Conservation (phyloP, 163 green algal genomes). For the Chlorella variabilis region DNA sequence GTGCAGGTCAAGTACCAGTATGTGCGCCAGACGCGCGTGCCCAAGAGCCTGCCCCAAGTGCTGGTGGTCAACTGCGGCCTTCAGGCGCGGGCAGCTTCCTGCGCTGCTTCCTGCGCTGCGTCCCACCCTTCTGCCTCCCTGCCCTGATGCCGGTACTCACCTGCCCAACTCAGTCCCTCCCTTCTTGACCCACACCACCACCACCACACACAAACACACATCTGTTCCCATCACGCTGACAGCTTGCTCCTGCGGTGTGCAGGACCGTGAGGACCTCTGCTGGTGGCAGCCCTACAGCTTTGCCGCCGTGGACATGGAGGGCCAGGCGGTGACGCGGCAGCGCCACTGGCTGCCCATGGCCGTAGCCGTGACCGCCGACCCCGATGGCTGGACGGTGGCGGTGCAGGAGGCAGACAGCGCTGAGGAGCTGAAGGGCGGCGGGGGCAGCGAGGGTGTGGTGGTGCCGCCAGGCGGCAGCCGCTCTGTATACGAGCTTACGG, state of each 20-base stretch:
- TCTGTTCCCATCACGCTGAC: neutral
- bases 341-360: conserved; percentile 53
- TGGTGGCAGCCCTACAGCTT: conserved; percentile 57
- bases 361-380: conserved; percentile 40
- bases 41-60: conserved; percentile 49
- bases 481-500: conserved; percentile 77
- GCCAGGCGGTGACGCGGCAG: neutral
- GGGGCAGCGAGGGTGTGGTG: neutral
- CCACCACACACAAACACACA: no score
- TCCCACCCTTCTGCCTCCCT: neutral
- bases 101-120: neutral
- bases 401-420: conserved; percentile 14
- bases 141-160: no score
- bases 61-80: conserved; percentile 69
- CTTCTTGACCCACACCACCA: no score
- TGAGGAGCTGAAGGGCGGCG: conserved; percentile 16
- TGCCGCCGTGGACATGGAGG: neutral
- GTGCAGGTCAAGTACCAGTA: conserved; percentile 62
- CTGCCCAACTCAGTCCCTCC: no score
- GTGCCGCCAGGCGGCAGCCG: conserved; percentile 5
- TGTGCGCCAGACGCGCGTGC: conserved; percentile 62
- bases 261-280: conserved; percentile 48
- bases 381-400: conserved; percentile 3
- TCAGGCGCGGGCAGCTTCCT: neutral
- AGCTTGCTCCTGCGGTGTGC: neutral